Evolutionary conservation across 331 rosid genomes (phyloP), one percentile per base, ranked within the genome.

Genomic region (Cydonia oblonga): DNA sequence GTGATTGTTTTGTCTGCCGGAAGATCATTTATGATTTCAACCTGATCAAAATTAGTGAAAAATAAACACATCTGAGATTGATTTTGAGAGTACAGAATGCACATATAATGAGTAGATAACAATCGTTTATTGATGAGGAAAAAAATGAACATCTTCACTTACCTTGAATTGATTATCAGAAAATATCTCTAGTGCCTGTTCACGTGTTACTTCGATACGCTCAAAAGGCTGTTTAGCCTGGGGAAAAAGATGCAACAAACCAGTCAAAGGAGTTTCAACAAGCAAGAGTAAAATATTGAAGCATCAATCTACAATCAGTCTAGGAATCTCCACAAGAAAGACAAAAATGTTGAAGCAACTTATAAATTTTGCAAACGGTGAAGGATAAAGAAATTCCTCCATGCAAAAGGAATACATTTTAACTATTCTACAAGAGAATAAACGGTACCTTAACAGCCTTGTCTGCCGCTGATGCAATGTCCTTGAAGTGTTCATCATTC

Each of bases 201-300:
- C 92, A 29, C 85, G 86, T 56, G 96, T 64, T 32, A 93, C 98
- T 86, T 93, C 98, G 82, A 93, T 86, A 66, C 98, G 96, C 85
- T 93, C 96, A 80, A 93, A 93, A 35, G 98, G 96, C 77, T 93
- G 98, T 68, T 80, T 89, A 46, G 80, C 96, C 98, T 93, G 96
- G 44, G 69, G 9, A 29, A 9, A 70, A n/a, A 53, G 2, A 78
- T 16, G 8, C 14, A 53, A 53, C 60, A 35, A 54, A 58, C 46
- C 62, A 60, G 53, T 40, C 42, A 35, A 35, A n/a, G 26, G 38
- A 67, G 33, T 3, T 60, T 19, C 19, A 28, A 28, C 26, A 62
- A 53, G 19, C 38, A 9, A 35, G 51, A 35, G 35, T 1, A 33
- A 56, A 24, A 56, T 14, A n/a, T 3, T 23, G 40, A 33, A 64